Evolutionary conservation across 257 asterid genomes (phyloP).

Genomic region (Verbena officinalis): DNA sequence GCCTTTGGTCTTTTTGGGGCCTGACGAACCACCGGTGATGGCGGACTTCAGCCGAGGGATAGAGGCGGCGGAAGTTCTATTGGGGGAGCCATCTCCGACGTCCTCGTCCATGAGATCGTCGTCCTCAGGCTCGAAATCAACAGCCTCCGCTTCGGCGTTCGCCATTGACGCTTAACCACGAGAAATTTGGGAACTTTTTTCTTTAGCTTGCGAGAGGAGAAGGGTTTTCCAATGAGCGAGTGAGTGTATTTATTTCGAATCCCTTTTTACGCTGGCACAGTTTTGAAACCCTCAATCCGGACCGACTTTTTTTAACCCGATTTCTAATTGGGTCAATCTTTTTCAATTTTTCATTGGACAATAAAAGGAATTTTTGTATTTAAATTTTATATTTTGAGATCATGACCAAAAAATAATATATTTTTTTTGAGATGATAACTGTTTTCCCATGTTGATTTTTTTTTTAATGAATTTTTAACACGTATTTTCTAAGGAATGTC

Average conservation of each 20-base stretch:
- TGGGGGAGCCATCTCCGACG: conserved; percentile 61
- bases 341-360: no score
- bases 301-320: not conserved
- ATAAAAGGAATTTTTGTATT: no score
- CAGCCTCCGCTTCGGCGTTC: conserved; percentile 80
- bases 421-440: no score
- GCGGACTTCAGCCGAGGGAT: conserved; percentile 83
- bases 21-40: conserved; percentile 68
- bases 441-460: no score
- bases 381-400: no score
- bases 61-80: conserved; percentile 40
- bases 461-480: no score
- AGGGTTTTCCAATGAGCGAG: conserved; percentile 18
- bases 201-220: conserved; percentile 8
- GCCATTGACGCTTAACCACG: conserved; percentile 51
- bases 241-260: not conserved
- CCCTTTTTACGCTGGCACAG: not conserved
- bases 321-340: not conserved
- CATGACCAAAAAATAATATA: no score
- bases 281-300: conserved; percentile 3
- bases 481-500: no score
- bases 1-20: conserved; percentile 89
- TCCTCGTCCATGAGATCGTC: conserved; percentile 99
- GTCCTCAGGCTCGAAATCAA: conserved; percentile 96
- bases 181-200: not conserved